These are phyloP conservation scores for Geranomyces michiganensis DNA, from an alignment of 192 early-diverging fungal genomes.

Conservation along the genomic window DNA sequence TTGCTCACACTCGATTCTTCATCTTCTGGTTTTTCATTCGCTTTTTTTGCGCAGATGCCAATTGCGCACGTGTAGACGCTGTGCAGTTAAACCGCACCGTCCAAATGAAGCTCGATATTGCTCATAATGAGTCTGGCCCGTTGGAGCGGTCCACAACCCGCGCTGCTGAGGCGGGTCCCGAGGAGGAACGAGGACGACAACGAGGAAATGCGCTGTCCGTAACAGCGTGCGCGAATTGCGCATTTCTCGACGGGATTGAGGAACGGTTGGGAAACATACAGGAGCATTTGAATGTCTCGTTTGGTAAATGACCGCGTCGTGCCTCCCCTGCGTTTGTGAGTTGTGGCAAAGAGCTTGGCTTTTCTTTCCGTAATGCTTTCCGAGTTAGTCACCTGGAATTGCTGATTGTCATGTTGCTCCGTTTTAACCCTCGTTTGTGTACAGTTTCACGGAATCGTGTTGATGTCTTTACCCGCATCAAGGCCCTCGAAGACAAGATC, in stretches of 20 bases:
- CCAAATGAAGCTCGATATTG: conserved; percentile 75
- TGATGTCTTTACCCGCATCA: conserved; percentile 60
- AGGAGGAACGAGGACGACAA: background rate
- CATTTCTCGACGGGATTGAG: conserved; percentile 42
- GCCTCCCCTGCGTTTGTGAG: too few species aligned
- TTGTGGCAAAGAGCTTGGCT: too few species aligned
- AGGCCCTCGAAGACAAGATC: conserved; percentile 75
- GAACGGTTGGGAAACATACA: conserved; percentile 74
- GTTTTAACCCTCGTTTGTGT: background rate
- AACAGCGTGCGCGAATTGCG: conserved; percentile 4
- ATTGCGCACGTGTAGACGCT: conserved; percentile 75
- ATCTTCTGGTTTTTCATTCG: too few species aligned
- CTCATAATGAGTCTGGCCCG: conserved; percentile 67
- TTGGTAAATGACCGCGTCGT: conserved; percentile 58
- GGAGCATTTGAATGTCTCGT: conserved; percentile 71
- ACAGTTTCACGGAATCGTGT: conserved; percentile 43
- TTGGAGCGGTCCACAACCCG: conserved; percentile 57
- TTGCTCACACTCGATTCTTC: too few species aligned
- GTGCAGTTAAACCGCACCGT: conserved; percentile 73
- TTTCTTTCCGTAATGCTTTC: too few species aligned
- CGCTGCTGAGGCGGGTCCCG: background rate
- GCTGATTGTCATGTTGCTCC: conserved; percentile 3
- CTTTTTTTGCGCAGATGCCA: too few species aligned
- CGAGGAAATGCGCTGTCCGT: conserved; percentile 1
- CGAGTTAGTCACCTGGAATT: too few species aligned